Conservation (phyloP, 768 basidiomycete genomes). For the Cubamyces sp. region DNA sequence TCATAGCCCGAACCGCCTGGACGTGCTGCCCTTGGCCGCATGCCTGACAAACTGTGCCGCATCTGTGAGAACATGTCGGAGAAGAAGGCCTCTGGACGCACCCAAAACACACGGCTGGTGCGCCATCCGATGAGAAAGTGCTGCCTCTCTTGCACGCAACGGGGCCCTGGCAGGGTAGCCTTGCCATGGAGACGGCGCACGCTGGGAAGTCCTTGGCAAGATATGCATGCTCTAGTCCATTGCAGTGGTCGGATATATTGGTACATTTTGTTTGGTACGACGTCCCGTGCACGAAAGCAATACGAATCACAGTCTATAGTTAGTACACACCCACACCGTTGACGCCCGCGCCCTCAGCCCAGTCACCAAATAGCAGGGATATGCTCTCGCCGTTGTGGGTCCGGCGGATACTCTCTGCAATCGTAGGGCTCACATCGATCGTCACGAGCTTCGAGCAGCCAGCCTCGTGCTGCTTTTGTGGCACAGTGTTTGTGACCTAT, state of each 20-base stretch:
- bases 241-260: conserved; percentile 17
- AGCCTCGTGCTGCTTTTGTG: conserved; percentile 70
- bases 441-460: conserved; percentile 78
- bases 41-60: conserved; percentile 16
- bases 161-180: neutral
- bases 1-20: conserved; percentile 10
- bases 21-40: neutral
- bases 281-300: conserved; percentile 18
- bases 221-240: conserved; percentile 23
- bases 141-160: conserved; percentile 1
- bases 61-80: conserved; percentile 13
- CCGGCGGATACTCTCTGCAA: conserved; percentile 94
- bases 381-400: conserved; percentile 96
- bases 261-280: conserved; percentile 27
- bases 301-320: conserved; percentile 18
- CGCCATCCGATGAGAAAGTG: conserved; percentile 4
- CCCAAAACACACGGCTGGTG: conserved; percentile 10
- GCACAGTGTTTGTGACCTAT: conserved; percentile 94
- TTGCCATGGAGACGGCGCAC: conserved; percentile 24
- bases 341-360: conserved; percentile 53
- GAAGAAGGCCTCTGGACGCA: conserved; percentile 11
- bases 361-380: conserved; percentile 84
- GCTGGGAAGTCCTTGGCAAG: neutral
- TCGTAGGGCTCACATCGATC: conserved; percentile 88
- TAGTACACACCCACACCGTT: conserved; percentile 31